Evolutionary conservation across 495 filamentous ascomycete species (phyloP), one percentile per base, ranked within the genome.

Genomic region (Neurospora sp.): DNA sequence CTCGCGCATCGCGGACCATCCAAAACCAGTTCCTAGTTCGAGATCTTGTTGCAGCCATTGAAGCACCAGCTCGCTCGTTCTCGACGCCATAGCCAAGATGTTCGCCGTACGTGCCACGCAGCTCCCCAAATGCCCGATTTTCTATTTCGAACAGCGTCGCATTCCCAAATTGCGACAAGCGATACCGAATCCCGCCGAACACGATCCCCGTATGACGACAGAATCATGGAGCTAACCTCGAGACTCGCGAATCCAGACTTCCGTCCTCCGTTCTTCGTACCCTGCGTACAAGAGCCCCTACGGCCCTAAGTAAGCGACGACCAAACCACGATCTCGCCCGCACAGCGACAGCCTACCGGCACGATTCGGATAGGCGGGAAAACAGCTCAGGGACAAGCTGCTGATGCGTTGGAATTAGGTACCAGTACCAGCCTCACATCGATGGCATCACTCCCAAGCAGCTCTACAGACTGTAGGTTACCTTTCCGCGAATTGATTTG

Each of bases 271-370:
- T 72, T 71, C 75, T 23, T 54, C 76, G 72, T 79, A 75, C 76
- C 80, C 81, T 18, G 60, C 78, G 73, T 86, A 85, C 83, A 84
- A 84, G 80, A 87, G 84, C 80, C 79, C 81, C 49, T 85, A 84
- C 73, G 85, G 85, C 79, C 85, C 85, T 23, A 87, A 87, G 85
- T 87, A 82, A 85, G 85, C 82, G 49, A 77, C 44, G 23, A 69
- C 31, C 16, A 12, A 41, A 8, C 69, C 14, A 39, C 69, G 10
- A 44, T 42, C 16, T n/a, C 40, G n/a, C 23, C 54, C 70, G 40
- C 23, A 54, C 37, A 27, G 54, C 60, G 49, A 42, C 11, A 40
- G 14, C 54, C 62, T n/a, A 60, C 39, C 72, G 31, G 41, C 54
- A 49, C 18, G 31, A 35, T 20, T 8, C 42, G 4, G 14, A 12